A percentile compares a stretch with the other conserved stretches of the same genome.
phyloP scores from a whole-genome alignment of 176 grass and related monocot species.

The Poa pratensis region DNA sequence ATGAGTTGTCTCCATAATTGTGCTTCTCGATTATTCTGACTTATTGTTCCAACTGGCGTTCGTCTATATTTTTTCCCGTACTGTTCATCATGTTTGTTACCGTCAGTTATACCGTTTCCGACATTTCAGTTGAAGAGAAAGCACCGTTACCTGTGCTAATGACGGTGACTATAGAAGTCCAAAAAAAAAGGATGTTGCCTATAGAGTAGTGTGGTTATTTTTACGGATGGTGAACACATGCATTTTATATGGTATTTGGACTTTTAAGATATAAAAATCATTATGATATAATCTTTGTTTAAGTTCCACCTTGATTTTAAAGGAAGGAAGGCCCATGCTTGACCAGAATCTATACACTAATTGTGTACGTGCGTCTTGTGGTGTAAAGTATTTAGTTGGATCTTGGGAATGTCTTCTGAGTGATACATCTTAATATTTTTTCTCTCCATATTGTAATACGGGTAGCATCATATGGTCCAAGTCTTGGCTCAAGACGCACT shows the following conservation, averaged over 20 bases:
- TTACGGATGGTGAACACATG: neutral
- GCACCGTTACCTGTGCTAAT: neutral
- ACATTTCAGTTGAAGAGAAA: neutral
- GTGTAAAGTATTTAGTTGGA: neutral
- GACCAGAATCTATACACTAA: neutral
- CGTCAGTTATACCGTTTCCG: neutral
- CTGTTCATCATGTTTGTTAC: constrained; percentile 21
- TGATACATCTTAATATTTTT: neutral
- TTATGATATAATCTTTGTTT: neutral
- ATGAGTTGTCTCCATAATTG: neutral
- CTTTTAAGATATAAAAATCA: constrained; percentile 3
- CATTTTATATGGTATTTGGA: neutral
- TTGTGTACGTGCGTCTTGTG: neutral
- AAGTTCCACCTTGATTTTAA: neutral
- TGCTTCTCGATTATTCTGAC: neutral
- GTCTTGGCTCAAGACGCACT: constrained; percentile 26
- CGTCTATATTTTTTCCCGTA: neutral
- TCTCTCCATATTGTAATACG: neutral
- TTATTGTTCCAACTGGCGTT: neutral
- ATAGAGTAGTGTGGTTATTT: neutral
- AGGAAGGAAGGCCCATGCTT: constrained; percentile 7
- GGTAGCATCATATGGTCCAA: neutral
- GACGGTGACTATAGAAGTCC: neutral
- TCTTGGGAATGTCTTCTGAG: neutral
- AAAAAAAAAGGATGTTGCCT: neutral